Evolutionary conservation across 1,284 basidiomycete genomes (phyloP), one percentile per base, ranked within the genome.

Genomic region (Peniophora sp.): DNA sequence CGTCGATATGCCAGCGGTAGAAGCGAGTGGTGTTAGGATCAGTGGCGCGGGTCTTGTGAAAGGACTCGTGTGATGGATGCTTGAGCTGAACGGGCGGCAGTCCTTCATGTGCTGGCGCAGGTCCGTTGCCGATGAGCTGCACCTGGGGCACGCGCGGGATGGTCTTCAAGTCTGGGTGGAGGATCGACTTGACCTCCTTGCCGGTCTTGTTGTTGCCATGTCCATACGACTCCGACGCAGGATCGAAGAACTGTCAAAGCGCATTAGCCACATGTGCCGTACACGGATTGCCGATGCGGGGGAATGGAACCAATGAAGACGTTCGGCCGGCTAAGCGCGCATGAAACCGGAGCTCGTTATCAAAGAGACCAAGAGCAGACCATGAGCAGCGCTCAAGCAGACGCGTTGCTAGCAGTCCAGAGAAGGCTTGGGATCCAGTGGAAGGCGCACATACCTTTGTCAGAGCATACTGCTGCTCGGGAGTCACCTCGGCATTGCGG

Each of bases 1-100:
- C 93, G 61, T 97, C 93, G 65, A 96, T 95, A 68, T 96, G 92
- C 91, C 92, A 93, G 50, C 91, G 77, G 65, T 93, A 94, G 75
- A 91, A 95, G 25, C 92, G 79, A 11, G 92, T 95, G 43, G 74
- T 67, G 23, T 89, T 89, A 50, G 78, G 75, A 8, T 19, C n/a
- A 20, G 44, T 82, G 24, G 94, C 76, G n/a, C 69, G 70, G 32
- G 85, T 85, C 70, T 90, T 91, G 74, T 97, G 94, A 70, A 97
- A 97, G 1, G 89, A 89, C 39, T 74, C 83, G 68, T 97, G 93
- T 48, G 83, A 85, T 1, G 92, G 93, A 68, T 96, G 85, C 60
- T 81, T 85, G 61, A 87, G 76, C 62, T 66, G 76, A 34, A 83
- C 86, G 54, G 81, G 75, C 1, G 80, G 77, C 41, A 92, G 75